A percentile compares a stretch with the other conserved stretches of the same genome.
Evolutionary conservation across 805 yeast genomes (phyloP).

Genomic region (Naumovozyma castellii): DNA sequence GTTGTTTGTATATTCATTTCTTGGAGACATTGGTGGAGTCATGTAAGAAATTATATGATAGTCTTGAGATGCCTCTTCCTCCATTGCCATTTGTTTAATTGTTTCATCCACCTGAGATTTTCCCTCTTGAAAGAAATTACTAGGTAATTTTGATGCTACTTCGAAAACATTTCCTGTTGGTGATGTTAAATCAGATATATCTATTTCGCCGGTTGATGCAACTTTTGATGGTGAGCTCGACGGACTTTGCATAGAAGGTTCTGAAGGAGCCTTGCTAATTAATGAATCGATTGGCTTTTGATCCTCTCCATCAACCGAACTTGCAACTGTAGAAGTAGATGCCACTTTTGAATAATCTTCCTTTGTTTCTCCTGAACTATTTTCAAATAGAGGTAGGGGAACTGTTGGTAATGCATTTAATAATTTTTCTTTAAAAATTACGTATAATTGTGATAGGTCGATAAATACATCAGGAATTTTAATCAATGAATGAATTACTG

Average conservation of each 20-base stretch:
- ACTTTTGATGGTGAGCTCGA: no score
- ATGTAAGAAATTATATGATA: not conserved
- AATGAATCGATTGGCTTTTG: no score
- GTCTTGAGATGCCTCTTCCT: not conserved
- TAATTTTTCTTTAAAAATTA: not conserved
- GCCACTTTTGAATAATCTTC: no score
- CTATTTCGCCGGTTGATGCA: not conserved
- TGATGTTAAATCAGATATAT: slow-evolving; percentile 4
- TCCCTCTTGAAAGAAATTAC: slow-evolving; percentile 19
- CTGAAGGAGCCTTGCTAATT: no score
- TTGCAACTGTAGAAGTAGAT: no score
- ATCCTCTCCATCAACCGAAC: no score
- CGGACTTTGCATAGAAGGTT: no score
- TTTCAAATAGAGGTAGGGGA: no score
- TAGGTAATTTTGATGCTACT: slow-evolving; percentile 19
- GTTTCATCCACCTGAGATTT: not conserved
- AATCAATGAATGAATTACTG: slow-evolving; percentile 15
- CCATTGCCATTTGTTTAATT: not conserved
- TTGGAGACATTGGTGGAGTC: not conserved
- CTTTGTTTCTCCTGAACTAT: no score
- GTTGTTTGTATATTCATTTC: not conserved
- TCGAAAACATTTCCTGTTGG: slow-evolving; percentile 15
- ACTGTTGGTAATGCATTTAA: not conserved
- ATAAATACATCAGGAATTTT: slow-evolving; percentile 18
- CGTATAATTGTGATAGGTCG: slow-evolving; percentile 5